Base-by-base conservation (phyloP, 805 yeast genomes). In the Tetrapisispora taiwanensis region DNA sequence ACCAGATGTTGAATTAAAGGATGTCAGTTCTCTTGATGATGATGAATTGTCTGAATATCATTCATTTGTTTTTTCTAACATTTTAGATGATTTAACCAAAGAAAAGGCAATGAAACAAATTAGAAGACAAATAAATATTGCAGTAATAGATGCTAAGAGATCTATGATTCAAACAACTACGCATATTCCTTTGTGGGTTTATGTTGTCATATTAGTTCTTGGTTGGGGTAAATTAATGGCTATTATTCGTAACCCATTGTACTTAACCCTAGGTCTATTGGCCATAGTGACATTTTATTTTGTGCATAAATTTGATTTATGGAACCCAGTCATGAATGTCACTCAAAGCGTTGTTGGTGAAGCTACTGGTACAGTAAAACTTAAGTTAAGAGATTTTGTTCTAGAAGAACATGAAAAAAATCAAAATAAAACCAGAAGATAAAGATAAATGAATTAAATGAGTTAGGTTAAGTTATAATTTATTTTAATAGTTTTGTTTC, bases 201-300 rank as follows among this genome's bases (percentile, higher is more conserved):
- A 86, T 65, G 66, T 78, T 10, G 57, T 90, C 13, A 67, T 92
- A 20, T 62, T 83, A 2, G 78, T 84, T 3, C 69, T 92, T 19
- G 98, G 98, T 9, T 92, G 96, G 96, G 89, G 89, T 62, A 97
- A 92, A 69, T 81, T 92, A 52, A 75, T 88, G 83, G 82, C 92
- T 9, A 76, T 92, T 15, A 58, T 92, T 36, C 75, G 94, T 50
- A 89, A 85, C 59, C 97, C 98, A 42, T 55, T 90, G n/a, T 74
- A 84, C 52, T 78, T 89, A 51, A 70, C 84, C 6, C 60, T 88
- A 40, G 54, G 75, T 1, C 59, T 89, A 36, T 41, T 87, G 10
- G 37, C 72, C 1, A 74, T 74, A 1, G 85, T 84, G 0, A 82
- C 76, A 1, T 58, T 73, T 1, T 86, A 82, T 58, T 73, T 84